Base-by-base conservation (phyloP, 2,329 filamentous ascomycete species). In the Canariomyces notabilis region DNA sequence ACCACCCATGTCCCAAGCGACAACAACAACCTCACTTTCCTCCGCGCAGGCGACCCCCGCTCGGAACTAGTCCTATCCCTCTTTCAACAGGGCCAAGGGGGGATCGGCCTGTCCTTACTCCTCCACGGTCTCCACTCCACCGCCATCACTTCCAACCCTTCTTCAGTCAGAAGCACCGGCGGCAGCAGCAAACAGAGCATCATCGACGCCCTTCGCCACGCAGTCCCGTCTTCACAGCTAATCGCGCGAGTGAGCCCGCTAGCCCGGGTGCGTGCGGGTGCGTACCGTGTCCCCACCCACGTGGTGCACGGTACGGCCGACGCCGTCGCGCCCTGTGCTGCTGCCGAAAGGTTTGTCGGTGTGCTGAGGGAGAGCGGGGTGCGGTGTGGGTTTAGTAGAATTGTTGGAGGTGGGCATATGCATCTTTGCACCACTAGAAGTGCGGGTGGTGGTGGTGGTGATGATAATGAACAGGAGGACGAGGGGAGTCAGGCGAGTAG, bases 41-140 rank as follows among this genome's bases (percentile, higher is more conserved):
- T 46, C 29, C 11, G 16, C 1, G 29, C 29, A 5, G 37, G 44
- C 20, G 44, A 46, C 19, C 19, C 37, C 1, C 36, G 44, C 7
- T 46, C 44, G 14, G 44, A 46, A 19, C 36, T 46, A 1, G 29
- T 46, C 6, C 31, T 46, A 2, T 34, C 37, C 11, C 12, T 46
- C 3, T 41, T 46, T n/a, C 40, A 36, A 31, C 18, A 41, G 2
- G 32, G 32, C 18, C 40, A 36, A 31, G 29, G 36, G 2, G 32
- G 32, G 5, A 35, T 36, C 11, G 41, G 20, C 14, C 20, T 44
- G 15, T 12, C 44, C 3, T 7, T 46, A 5, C 20, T 46, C 11
- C 20, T 46, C 14, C 23, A 46, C 21, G 44, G 44, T 15, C n/a
- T 40, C 14, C 26, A 12, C 4, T 29, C 26, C 7, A 3, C 26